phyloP scores from a whole-genome alignment of 176 grass and related monocot genomes.

The Avena atlantica region DNA sequence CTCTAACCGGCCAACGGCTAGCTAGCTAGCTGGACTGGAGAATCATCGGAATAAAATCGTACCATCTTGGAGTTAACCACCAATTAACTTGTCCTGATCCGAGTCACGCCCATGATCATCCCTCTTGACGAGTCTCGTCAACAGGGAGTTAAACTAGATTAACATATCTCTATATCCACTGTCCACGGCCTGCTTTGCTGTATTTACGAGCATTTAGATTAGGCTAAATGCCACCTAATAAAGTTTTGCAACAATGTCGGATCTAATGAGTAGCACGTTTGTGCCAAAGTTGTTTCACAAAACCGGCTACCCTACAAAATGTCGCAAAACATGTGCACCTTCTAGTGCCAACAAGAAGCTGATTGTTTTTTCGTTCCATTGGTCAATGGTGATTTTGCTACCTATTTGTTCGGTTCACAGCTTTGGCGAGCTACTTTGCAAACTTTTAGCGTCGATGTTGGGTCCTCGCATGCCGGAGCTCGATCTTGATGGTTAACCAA shows the following conservation, averaged over 20 bases:
- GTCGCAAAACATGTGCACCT: no score
- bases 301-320: background rate
- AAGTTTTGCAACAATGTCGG: background rate
- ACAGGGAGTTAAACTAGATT: background rate
- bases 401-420: no score
- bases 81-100: background rate
- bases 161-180: background rate
- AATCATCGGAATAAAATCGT: background rate
- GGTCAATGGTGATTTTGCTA: no score
- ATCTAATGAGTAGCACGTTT: background rate
- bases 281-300: background rate
- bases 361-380: no score
- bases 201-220: background rate
- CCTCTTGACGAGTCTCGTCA: background rate
- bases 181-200: background rate
- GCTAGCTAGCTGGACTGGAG: slow-evolving; percentile 2
- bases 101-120: background rate
- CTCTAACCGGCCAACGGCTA: slow-evolving; percentile 4
- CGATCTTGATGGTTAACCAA: no score
- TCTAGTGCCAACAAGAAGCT: no score
- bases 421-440: no score
- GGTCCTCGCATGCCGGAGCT: no score
- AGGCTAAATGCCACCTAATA: background rate
- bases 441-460: no score
- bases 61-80: background rate